Evolutionary conservation across 192 early-diverging fungal species (phyloP).

Genomic region (Entomortierella lignicola): DNA sequence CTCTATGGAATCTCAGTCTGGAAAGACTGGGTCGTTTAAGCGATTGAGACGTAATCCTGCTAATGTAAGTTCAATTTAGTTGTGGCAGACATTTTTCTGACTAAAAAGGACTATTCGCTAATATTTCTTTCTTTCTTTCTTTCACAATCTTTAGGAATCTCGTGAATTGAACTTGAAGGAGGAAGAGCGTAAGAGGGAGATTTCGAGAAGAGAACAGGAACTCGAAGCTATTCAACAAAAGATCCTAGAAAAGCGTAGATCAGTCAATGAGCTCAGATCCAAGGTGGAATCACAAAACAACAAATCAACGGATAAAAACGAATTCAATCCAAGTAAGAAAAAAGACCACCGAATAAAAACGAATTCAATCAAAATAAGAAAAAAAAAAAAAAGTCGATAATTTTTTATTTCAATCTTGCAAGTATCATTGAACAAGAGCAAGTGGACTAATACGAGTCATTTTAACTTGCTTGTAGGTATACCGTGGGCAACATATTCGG

Average conservation of each 20-base stretch:
- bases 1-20: constrained; percentile 4
- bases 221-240: constrained; percentile 20
- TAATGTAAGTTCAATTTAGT: constrained; percentile 9
- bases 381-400: too few species aligned
- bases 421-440: too few species aligned
- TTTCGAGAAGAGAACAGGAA: constrained; percentile 13
- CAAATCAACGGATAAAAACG: neutral
- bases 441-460: too few species aligned
- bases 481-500: constrained; percentile 32
- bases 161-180: constrained; percentile 23
- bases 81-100: too few species aligned
- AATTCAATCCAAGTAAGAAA: constrained; percentile 39
- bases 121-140: neutral
- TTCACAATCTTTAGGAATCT: constrained; percentile 17
- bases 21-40: neutral
- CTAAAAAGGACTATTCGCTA: neutral
- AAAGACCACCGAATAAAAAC: neutral
- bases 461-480: constrained; percentile 7
- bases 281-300: neutral
- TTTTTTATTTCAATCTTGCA: too few species aligned
- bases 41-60: neutral
- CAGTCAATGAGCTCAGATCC: constrained; percentile 4
- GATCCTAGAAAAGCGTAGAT: constrained; percentile 27
- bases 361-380: constrained; percentile 34
- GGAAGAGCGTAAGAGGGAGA: constrained; percentile 23